These are phyloP conservation scores for Tilletia horrida DNA, from an alignment of 1,284 basidiomycete species.

Conservation along the genomic window DNA sequence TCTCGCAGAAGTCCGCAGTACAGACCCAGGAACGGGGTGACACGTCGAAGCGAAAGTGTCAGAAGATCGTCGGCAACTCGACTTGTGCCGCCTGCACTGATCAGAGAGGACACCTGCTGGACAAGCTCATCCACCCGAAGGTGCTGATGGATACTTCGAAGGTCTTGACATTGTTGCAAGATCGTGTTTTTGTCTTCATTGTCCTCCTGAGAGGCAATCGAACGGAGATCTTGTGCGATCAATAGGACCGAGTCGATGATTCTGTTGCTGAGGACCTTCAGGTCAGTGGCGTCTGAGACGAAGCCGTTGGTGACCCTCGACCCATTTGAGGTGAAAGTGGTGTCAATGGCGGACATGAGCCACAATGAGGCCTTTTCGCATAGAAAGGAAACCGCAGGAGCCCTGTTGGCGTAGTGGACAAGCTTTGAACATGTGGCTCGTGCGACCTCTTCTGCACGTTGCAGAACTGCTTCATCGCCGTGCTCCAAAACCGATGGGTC, in stretches of 20 bases:
- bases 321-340: not conserved
- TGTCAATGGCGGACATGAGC: not conserved
- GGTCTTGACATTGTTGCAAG: slow-evolving; percentile 21
- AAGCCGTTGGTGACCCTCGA: not conserved
- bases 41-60: slow-evolving; percentile 22
- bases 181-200: slow-evolving; percentile 28
- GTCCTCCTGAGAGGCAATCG: not conserved
- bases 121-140: slow-evolving; percentile 32
- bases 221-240: slow-evolving; percentile 46
- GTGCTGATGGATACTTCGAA: slow-evolving; percentile 24
- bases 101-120: slow-evolving; percentile 20
- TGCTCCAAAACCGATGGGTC: not conserved
- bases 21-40: slow-evolving; percentile 44
- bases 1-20: slow-evolving; percentile 57
- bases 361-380: not conserved
- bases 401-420: not conserved
- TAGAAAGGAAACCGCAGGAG: not conserved
- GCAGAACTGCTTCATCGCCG: not conserved
- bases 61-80: not conserved
- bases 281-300: not conserved
- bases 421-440: not conserved
- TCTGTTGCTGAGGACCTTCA: slow-evolving; percentile 19
- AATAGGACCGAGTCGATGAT: slow-evolving; percentile 47
- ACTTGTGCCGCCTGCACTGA: not conserved
- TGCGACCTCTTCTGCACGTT: not conserved